phyloP scores from a whole-genome alignment of 352 stramenopile species.

The Paralagenidium karlingii region DNA sequence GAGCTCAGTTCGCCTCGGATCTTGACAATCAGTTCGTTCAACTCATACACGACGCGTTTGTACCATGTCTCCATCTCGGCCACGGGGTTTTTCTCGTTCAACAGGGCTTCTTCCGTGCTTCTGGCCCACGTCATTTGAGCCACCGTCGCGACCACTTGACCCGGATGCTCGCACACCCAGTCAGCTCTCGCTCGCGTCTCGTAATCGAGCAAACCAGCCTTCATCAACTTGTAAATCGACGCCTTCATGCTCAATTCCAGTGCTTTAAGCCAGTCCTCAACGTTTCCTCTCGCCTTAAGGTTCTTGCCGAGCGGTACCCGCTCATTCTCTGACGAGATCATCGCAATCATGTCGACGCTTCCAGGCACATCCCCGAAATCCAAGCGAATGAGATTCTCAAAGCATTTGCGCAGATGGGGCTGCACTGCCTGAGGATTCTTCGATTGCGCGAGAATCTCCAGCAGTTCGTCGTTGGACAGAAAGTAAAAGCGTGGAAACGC shows the following conservation, averaged over 20 bases:
- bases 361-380: conserved; percentile 68
- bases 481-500: conserved; percentile 93
- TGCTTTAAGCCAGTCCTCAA: conserved; percentile 81
- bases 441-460: conserved; percentile 91
- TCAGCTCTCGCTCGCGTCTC: conserved; percentile 65
- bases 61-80: conserved; percentile 59
- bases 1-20: conserved; percentile 83
- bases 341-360: conserved; percentile 89
- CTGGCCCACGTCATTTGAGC: conserved; percentile 90
- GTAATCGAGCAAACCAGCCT: conserved; percentile 85
- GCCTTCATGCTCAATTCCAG: conserved; percentile 86
- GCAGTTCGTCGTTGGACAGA: conserved; percentile 89
- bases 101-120: conserved; percentile 76
- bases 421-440: conserved; percentile 92
- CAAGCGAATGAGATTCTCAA: conserved; percentile 81
- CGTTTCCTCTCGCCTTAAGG: conserved; percentile 85
- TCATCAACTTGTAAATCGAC: conserved; percentile 89
- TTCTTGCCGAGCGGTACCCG: conserved; percentile 84
- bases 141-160: conserved; percentile 88
- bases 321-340: conserved; percentile 87
- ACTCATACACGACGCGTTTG: conserved; percentile 59
- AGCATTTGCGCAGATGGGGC: conserved; percentile 90
- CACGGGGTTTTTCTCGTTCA: conserved; percentile 13
- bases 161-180: conserved; percentile 85
- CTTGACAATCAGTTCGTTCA: conserved; percentile 88